Conservation (phyloP, 257 asterid species). For the Plantago ovata region DNA sequence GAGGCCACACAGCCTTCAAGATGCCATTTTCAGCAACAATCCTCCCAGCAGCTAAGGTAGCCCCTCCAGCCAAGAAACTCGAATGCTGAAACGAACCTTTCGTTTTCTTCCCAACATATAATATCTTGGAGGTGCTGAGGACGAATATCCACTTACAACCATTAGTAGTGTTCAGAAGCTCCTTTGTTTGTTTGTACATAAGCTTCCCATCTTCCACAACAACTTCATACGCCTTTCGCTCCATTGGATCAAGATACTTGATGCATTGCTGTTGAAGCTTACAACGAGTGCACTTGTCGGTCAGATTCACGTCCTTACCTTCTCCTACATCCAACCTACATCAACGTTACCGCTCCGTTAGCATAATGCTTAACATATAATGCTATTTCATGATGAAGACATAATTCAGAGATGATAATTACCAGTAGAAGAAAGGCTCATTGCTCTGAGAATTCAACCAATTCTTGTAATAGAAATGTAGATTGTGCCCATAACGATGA, state of each 20-base stretch:
- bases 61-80: slow-evolving; percentile 70
- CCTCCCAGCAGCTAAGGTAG: slow-evolving; percentile 68
- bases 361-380: neutral
- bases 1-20: slow-evolving; percentile 66
- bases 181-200: slow-evolving; percentile 46
- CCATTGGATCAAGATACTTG: slow-evolving; percentile 71
- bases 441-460: slow-evolving; percentile 88
- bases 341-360: slow-evolving; percentile 3
- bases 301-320: slow-evolving; percentile 55
- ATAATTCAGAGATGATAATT: slow-evolving; percentile 12
- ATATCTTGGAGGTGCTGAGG: slow-evolving; percentile 42
- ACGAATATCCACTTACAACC: slow-evolving; percentile 61
- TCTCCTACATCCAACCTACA: slow-evolving; percentile 68
- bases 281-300: slow-evolving; percentile 54
- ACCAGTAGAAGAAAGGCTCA: slow-evolving; percentile 95
- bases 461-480: slow-evolving; percentile 72
- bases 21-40: slow-evolving; percentile 49
- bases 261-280: slow-evolving; percentile 72
- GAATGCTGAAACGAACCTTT: slow-evolving; percentile 71
- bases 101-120: slow-evolving; percentile 51
- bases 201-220: slow-evolving; percentile 44
- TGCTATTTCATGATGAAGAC: neutral
- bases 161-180: slow-evolving; percentile 38
- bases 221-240: slow-evolving; percentile 54
- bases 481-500: slow-evolving; percentile 94